phyloP scores from a whole-genome alignment of 2,329 filamentous ascomycete genomes.

The Fusarium metavorans region DNA sequence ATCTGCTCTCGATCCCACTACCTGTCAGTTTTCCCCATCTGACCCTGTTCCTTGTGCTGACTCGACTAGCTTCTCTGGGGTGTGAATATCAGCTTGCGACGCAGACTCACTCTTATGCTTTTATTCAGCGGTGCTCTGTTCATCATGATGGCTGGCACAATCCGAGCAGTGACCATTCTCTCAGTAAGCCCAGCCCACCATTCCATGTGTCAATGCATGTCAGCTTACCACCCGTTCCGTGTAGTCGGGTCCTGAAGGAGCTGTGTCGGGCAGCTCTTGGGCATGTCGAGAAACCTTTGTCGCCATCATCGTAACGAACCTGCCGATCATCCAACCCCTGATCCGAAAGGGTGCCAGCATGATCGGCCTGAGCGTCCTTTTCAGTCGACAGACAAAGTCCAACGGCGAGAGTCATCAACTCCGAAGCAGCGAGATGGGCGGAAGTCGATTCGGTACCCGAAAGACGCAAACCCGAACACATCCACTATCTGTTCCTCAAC shows the following conservation, averaged over 20 bases:
- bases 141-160: constrained; percentile 40
- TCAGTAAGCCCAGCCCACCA: constrained; percentile 13
- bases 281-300: constrained; percentile 55
- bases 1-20: constrained; percentile 31
- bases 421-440: constrained; percentile 23
- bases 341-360: constrained; percentile 35
- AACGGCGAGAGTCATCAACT: constrained; percentile 38
- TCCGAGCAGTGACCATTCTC: constrained; percentile 34
- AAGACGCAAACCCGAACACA: constrained; percentile 8
- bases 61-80: constrained; percentile 34
- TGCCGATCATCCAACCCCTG: constrained; percentile 39
- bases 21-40: constrained; percentile 10
- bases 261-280: constrained; percentile 44
- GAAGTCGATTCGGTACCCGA: constrained; percentile 28
- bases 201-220: neutral
- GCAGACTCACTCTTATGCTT: constrained; percentile 37
- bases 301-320: constrained; percentile 52
- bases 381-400: constrained; percentile 31
- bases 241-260: constrained; percentile 32
- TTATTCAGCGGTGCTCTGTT: constrained; percentile 37
- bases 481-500: constrained; percentile 25
- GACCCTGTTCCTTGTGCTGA: neutral
- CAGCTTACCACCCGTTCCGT: constrained; percentile 4
- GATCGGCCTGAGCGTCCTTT: constrained; percentile 35
- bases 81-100: constrained; percentile 38